Evolutionary conservation across 2,329 filamentous ascomycete species (phyloP), one percentile per base, ranked within the genome.

Genomic region (Calcarisporium arbuscula): DNA sequence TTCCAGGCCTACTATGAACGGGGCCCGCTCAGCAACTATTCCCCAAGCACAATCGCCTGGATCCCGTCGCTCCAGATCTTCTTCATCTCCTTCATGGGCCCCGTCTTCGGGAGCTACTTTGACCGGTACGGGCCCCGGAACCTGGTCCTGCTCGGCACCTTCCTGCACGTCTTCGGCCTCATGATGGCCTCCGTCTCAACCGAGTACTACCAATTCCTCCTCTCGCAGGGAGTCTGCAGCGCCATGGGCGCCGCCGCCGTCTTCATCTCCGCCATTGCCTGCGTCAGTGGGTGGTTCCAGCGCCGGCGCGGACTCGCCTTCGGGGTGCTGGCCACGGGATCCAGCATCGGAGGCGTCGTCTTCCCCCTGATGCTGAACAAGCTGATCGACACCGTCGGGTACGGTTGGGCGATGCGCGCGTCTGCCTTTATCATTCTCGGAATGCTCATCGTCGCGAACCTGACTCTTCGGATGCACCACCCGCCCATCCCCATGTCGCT

Each of bases 71-170:
- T 77, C 4, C 67, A 77, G 39, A 54, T 68, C 11, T 73, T 69
- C 44, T 62, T 74, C 47, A 65, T 16, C n/a, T n/a, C n/a, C n/a
- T n/a, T n/a, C n/a, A n/a, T n/a, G 36, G 75, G 77, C 0, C 74
- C 76, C 1, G 48, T 82, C 16, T 67, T 77, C 15, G 80, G 80
- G 3, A 69, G 64, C 26, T 38, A 77, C 1, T 80, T 68, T 46
- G 80, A 83, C 46, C 70, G 66, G 38, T 71, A 74, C 40, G 79
- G 80, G 0, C 74, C 77, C 0, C 65, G 67, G 21, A 67, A 60
- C 30, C 54, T 82, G 1, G 46, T 77, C 1, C 20, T 70, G 3
- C 45, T 53, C 17, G 73, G 74, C 9, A 67, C 64, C 1, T 56
- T 75, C 34, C 49, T 74, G 25, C 68, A 76, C 38, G 64, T 79